These are phyloP conservation scores for Neocallimastix lanati DNA, from an alignment of 192 early-diverging fungal species.

Conservation along the genomic window DNA sequence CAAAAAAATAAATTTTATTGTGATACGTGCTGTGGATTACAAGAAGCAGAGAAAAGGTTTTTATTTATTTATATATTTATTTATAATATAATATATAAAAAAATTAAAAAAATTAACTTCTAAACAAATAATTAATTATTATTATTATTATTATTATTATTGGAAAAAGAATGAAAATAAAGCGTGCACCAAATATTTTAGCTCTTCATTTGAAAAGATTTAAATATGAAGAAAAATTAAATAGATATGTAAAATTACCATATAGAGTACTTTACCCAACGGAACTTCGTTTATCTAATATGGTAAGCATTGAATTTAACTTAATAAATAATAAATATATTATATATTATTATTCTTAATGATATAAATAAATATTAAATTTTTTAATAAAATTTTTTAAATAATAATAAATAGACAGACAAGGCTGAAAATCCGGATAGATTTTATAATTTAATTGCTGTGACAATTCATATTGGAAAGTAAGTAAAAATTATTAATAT, in stretches of 20 bases:
- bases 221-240: constrained; percentile 86
- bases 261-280: constrained; percentile 88
- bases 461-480: constrained; percentile 90
- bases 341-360: no score
- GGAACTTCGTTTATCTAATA: constrained; percentile 87
- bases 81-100: no score
- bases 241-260: constrained; percentile 81
- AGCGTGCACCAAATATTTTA: constrained; percentile 78
- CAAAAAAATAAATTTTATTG: constrained; percentile 98
- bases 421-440: not conserved
- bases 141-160: not conserved
- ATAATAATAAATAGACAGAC: not conserved
- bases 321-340: no score
- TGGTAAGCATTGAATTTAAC: constrained; percentile 55
- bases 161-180: constrained; percentile 73
- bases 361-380: no score
- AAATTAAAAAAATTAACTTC: no score
- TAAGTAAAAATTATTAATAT: constrained; percentile 5
- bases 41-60: constrained; percentile 85
- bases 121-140: not conserved
- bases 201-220: constrained; percentile 94
- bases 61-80: no score
- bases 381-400: no score
- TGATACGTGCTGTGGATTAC: constrained; percentile 78
- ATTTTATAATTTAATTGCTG: constrained; percentile 61